Percentiles rank a stretch among this genome's conserved stretches.
Evolutionary conservation across 805 yeast genomes (phyloP).

Genomic region (Cyberlindnera samutprakarnensis): DNA sequence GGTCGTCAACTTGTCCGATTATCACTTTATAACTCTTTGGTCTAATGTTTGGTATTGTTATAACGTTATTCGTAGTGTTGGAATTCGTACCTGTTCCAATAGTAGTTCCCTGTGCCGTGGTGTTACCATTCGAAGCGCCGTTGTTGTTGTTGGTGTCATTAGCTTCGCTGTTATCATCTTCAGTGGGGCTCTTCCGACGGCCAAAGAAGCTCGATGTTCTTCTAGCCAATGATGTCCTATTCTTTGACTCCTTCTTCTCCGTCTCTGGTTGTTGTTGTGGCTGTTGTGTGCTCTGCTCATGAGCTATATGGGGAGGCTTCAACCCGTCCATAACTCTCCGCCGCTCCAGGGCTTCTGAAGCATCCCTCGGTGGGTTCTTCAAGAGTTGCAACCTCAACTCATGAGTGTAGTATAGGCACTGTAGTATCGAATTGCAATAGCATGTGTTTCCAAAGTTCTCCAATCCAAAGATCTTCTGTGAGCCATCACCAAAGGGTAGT

Average conservation of each 20-base stretch:
- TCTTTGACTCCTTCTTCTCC: conserved; percentile 8
- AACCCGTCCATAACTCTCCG: conserved; percentile 33
- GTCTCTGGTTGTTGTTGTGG: conserved; percentile 5
- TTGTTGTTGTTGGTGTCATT: not conserved
- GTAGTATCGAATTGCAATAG: conserved; percentile 88
- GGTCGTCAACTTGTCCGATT: conserved; percentile 18
- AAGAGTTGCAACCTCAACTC: conserved; percentile 55
- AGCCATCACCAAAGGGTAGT: conserved; percentile 58
- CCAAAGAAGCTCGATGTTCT: conserved; percentile 25
- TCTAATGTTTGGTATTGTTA: conserved; percentile 16
- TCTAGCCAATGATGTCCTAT: conserved; percentile 12
- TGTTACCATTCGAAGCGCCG: conserved; percentile 1
- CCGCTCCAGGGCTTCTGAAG: conserved; percentile 25
- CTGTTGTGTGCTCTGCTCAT: conserved; percentile 2
- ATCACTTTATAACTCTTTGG: conserved; percentile 6
- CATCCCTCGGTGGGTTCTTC: conserved; percentile 36
- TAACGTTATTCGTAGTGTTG: conserved; percentile 2
- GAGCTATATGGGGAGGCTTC: conserved; percentile 29
- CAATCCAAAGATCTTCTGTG: conserved; percentile 67
- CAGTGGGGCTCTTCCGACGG: conserved; percentile 13
- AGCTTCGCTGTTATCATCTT: conserved; percentile 4
- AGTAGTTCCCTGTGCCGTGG: conserved; percentile 1
- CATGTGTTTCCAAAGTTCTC: conserved; percentile 90
- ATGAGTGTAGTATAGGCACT: conserved; percentile 72
- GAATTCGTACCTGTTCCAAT: not conserved